Conservation (phyloP, 1,284 basidiomycete species). For the Apiotrichum porosum region DNA sequence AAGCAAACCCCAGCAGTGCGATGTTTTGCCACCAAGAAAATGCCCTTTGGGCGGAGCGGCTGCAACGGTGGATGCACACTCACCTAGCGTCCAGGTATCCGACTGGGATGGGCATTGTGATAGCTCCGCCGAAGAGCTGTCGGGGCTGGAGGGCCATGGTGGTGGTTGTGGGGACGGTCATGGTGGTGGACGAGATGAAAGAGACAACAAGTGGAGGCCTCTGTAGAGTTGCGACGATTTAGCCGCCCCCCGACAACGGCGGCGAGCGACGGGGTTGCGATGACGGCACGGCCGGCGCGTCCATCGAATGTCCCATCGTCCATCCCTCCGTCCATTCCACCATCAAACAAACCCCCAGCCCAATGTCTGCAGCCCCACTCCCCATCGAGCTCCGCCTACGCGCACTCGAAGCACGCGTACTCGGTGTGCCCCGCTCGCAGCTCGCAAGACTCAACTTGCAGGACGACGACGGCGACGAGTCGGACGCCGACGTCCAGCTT, state of each 20-base stretch:
- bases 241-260: too few species aligned
- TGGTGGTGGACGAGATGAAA: background rate
- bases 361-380: slow-evolving; percentile 5
- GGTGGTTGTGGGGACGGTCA: background rate
- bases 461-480: background rate
- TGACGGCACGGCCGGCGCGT: too few species aligned
- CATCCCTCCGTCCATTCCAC: background rate
- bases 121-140: slow-evolving; percentile 64
- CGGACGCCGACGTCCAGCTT: background rate
- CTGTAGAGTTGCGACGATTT: too few species aligned
- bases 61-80: slow-evolving; percentile 48
- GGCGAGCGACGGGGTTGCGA: background rate
- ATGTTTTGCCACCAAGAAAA: too few species aligned
- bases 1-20: too few species aligned
- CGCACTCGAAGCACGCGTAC: slow-evolving; percentile 35
- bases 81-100: slow-evolving; percentile 80
- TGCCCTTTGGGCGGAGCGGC: too few species aligned
- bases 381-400: slow-evolving; percentile 37
- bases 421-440: slow-evolving; percentile 20
- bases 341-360: background rate
- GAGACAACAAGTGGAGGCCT: too few species aligned
- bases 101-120: slow-evolving; percentile 59
- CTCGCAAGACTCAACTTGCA: background rate
- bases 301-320: too few species aligned
- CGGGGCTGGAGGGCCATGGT: slow-evolving; percentile 16